Percentiles rank a stretch among this genome's conserved stretches.
Evolutionary conservation across 2,329 filamentous ascomycete species (phyloP).

Genomic region (Grosmannia huntii): DNA sequence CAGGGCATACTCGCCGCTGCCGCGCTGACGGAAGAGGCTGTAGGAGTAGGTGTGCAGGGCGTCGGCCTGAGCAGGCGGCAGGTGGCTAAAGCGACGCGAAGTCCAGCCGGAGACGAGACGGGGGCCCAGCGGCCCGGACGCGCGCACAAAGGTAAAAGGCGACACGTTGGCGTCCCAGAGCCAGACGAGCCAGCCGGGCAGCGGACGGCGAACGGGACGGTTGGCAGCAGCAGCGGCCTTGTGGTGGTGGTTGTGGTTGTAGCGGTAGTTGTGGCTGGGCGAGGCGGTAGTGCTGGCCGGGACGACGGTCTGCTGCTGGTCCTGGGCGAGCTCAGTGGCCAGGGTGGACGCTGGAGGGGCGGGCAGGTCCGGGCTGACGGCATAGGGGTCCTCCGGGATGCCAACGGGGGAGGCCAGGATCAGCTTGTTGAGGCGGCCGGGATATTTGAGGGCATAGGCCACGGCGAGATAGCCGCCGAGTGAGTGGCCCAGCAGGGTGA

Average conservation of each 20-base stretch:
- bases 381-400: slow-evolving; percentile 87
- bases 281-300: not conserved
- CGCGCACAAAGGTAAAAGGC: slow-evolving; percentile 80
- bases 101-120: slow-evolving; percentile 93
- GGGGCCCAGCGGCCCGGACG: slow-evolving; percentile 79
- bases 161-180: slow-evolving; percentile 97
- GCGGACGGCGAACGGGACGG: slow-evolving; percentile 30
- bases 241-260: slow-evolving; percentile 15
- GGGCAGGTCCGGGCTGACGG: slow-evolving; percentile 67
- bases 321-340: slow-evolving; percentile 66
- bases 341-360: slow-evolving; percentile 62
- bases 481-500: slow-evolving; percentile 87
- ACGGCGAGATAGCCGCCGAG: slow-evolving; percentile 91
- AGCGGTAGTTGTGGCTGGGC: slow-evolving; percentile 18
- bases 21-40: slow-evolving; percentile 81
- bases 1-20: slow-evolving; percentile 86
- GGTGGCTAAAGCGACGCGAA: slow-evolving; percentile 77
- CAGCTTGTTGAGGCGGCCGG: slow-evolving; percentile 85
- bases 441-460: slow-evolving; percentile 93
- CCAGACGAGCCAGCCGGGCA: slow-evolving; percentile 80
- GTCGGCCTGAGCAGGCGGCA: slow-evolving; percentile 67
- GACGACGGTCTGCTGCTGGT: slow-evolving; percentile 43
- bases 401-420: slow-evolving; percentile 91
- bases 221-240: slow-evolving; percentile 10
- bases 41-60: slow-evolving; percentile 90